These are phyloP conservation scores for Venturia oleaginea DNA, from an alignment of 2,329 filamentous ascomycete species.

Conservation along the genomic window DNA sequence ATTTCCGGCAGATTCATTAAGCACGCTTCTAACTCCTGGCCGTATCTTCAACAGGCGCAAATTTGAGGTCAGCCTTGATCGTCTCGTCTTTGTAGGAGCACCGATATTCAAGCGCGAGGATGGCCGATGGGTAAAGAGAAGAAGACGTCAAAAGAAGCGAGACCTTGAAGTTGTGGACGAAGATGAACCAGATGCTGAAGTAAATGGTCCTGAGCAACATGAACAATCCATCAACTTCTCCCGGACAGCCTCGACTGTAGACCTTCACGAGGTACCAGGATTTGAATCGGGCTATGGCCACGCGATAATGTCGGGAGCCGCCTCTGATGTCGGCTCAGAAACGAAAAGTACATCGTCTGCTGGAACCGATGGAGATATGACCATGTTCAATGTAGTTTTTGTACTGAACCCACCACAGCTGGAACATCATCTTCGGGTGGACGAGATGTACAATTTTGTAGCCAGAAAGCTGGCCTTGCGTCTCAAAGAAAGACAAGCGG, in stretches of 20 bases:
- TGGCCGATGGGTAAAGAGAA: constrained; percentile 31
- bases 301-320: constrained; percentile 7
- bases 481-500: constrained; percentile 85
- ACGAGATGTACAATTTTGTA: constrained; percentile 80
- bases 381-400: constrained; percentile 97
- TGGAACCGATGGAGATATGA: constrained; percentile 61
- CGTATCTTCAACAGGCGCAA: constrained; percentile 30
- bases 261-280: constrained; percentile 10
- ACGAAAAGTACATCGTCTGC: constrained; percentile 31
- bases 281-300: constrained; percentile 14
- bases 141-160: constrained; percentile 20
- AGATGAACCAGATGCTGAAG: neutral
- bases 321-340: constrained; percentile 16
- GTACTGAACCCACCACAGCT: constrained; percentile 72
- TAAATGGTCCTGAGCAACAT: neutral
- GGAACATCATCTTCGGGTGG: constrained; percentile 61
- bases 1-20: constrained; percentile 30
- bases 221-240: neutral
- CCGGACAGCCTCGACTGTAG: neutral
- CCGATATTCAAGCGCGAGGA: constrained; percentile 34
- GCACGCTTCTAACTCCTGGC: constrained; percentile 31
- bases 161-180: constrained; percentile 8
- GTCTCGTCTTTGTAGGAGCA: constrained; percentile 31
- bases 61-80: constrained; percentile 33
- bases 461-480: constrained; percentile 89